Conservation (phyloP, 2,329 filamentous ascomycete species). For the Hysterium pulicare region DNA sequence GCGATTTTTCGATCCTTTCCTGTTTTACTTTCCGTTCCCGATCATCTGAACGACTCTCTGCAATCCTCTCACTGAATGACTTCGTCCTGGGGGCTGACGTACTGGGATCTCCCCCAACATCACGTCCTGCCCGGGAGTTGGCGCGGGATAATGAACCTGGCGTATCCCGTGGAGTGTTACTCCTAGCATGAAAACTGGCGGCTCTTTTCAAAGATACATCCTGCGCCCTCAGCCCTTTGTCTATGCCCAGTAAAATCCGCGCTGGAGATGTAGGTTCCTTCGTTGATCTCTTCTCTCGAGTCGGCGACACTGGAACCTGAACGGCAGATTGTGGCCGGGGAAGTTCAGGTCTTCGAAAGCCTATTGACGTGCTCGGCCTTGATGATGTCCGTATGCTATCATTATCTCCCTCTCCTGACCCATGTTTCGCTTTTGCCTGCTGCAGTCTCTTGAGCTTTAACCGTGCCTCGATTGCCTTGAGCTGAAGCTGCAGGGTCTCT, state of each 20-base stretch:
- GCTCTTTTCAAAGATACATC: conserved; percentile 83
- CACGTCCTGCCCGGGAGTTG: conserved; percentile 42
- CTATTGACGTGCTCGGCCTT: conserved; percentile 24
- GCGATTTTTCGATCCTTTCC: conserved; percentile 40
- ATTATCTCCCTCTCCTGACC: conserved; percentile 19
- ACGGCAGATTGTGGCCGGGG: conserved; percentile 41
- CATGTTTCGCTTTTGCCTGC: conserved; percentile 53
- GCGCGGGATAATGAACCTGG: conserved; percentile 16
- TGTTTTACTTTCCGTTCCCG: conserved; percentile 44
- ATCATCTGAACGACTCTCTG: conserved; percentile 56
- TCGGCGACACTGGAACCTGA: conserved; percentile 75
- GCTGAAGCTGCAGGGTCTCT: conserved; percentile 79
- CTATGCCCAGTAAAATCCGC: conserved; percentile 78
- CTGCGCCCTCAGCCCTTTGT: conserved; percentile 76
- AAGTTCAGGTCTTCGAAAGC: conserved; percentile 19
- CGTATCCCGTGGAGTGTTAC: conserved; percentile 6
- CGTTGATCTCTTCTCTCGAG: conserved; percentile 47
- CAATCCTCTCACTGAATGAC: conserved; percentile 82
- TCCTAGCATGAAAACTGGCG: conserved; percentile 32
- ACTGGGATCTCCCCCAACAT: background rate
- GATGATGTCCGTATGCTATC: conserved; percentile 23
- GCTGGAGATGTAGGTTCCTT: conserved; percentile 69
- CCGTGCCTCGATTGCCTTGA: conserved; percentile 84
- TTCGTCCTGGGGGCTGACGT: conserved; percentile 38
- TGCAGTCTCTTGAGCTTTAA: conserved; percentile 85